Conservation (phyloP, 768 basidiomycete genomes). For the Tulasnella sp. region DNA sequence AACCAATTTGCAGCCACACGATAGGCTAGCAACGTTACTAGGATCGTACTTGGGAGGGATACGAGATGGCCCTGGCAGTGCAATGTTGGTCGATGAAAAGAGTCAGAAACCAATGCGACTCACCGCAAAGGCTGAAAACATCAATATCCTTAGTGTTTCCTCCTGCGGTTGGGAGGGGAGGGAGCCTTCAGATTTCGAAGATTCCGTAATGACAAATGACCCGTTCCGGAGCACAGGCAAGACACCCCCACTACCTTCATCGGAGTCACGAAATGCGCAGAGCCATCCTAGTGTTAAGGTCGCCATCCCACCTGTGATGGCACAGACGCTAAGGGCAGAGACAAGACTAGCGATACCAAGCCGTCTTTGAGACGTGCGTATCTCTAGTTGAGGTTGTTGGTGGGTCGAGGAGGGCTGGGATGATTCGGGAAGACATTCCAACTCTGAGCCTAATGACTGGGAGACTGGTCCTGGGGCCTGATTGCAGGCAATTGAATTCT, state of each 20-base stretch:
- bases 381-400: background rate
- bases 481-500: background rate
- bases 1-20: background rate
- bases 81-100: background rate
- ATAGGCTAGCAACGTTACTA: background rate
- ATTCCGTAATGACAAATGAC: background rate
- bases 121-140: background rate
- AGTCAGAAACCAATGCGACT: background rate
- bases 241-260: background rate
- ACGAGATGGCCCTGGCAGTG: background rate
- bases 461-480: background rate
- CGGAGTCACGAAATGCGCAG: background rate
- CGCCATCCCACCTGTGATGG: background rate
- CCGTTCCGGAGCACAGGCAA: background rate
- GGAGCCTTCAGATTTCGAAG: background rate
- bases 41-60: background rate
- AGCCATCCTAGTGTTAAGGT: background rate
- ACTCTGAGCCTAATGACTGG: background rate
- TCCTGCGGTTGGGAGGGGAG: background rate
- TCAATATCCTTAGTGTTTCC: background rate
- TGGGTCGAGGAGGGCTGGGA: background rate
- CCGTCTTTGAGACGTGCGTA: background rate
- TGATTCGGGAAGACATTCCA: background rate
- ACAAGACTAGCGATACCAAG: background rate
- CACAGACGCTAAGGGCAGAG: background rate